Evolutionary conservation across 1,284 basidiomycete genomes (phyloP).

Genomic region (Trametes sp.): DNA sequence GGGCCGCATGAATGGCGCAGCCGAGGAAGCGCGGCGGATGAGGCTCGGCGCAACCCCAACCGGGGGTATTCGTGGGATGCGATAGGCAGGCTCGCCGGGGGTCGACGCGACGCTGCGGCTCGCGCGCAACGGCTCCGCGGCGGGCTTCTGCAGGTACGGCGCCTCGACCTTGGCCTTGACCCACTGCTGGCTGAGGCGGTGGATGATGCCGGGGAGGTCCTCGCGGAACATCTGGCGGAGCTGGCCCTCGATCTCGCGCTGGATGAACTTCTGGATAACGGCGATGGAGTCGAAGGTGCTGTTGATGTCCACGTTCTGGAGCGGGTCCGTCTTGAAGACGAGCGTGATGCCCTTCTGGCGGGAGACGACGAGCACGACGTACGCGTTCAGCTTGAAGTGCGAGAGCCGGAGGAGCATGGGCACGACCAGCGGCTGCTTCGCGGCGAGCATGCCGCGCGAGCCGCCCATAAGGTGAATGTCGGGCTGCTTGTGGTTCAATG

Average conservation of each 20-base stretch:
- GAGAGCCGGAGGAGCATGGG: constrained; percentile 99
- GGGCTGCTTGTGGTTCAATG: constrained; percentile 88
- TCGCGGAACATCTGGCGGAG: constrained; percentile 98
- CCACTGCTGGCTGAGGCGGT: constrained; percentile 95
- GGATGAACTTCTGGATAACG: constrained; percentile 97
- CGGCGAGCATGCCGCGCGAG: constrained; percentile 86
- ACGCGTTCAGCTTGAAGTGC: constrained; percentile 92
- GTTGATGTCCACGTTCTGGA: constrained; percentile 97
- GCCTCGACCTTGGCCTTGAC: constrained; percentile 86
- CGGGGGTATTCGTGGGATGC: constrained; percentile 32
- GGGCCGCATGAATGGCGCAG: constrained; percentile 29
- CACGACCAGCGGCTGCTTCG: constrained; percentile 92
- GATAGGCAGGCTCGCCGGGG: constrained; percentile 36
- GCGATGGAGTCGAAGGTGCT: constrained; percentile 98
- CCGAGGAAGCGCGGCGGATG: constrained; percentile 31
- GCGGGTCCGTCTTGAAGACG: constrained; percentile 99
- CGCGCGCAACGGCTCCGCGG: constrained; percentile 37
- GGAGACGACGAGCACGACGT: constrained; percentile 97
- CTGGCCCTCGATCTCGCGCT: constrained; percentile 96
- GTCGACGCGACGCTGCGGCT: constrained; percentile 44
- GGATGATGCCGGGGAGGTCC: constrained; percentile 97
- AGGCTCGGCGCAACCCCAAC: constrained; percentile 34
- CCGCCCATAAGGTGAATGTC: constrained; percentile 82
- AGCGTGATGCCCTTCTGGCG: constrained; percentile 98
- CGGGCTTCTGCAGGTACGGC: constrained; percentile 68